Conservation (phyloP, 352 stramenopile species). For the Phytopythium vexans region DNA sequence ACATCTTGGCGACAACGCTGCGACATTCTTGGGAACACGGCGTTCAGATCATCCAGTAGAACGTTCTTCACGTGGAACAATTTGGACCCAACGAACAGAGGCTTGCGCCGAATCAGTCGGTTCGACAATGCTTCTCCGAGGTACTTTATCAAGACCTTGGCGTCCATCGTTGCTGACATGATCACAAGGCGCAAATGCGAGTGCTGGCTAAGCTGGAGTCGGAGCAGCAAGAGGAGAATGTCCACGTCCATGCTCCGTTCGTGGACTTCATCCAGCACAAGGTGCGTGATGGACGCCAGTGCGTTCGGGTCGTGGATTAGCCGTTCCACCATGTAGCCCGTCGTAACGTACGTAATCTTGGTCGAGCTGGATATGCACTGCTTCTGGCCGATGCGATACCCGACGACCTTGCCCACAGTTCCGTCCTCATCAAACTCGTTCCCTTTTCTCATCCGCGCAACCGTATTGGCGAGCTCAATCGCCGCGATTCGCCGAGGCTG, state of each 20-base stretch:
- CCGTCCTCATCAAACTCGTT: conserved; percentile 69
- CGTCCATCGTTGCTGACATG: conserved; percentile 96
- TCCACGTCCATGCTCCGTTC: conserved; percentile 96
- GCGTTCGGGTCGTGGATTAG: conserved; percentile 91
- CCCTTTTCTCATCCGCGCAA: conserved; percentile 89
- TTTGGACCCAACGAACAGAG: conserved; percentile 82
- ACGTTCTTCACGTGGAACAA: conserved; percentile 69
- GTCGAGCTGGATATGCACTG: conserved; percentile 89
- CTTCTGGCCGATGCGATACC: conserved; percentile 88
- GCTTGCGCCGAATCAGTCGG: conserved; percentile 47
- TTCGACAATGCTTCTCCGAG: conserved; percentile 60
- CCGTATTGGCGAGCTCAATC: conserved; percentile 85
- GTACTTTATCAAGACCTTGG: conserved; percentile 89
- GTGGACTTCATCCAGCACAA: conserved; percentile 97
- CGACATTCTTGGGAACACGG: conserved; percentile 40
- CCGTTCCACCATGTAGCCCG: conserved; percentile 94
- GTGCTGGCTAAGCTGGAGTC: conserved; percentile 64
- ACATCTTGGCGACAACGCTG: conserved; percentile 39
- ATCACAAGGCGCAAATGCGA: conserved; percentile 89
- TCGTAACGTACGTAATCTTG: conserved; percentile 96
- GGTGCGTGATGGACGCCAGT: conserved; percentile 89
- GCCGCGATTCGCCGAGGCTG: conserved; percentile 94
- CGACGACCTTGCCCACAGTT: conserved; percentile 61
- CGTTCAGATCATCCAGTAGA: conserved; percentile 46
- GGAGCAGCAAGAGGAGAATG: conserved; percentile 91